phyloP scores from a whole-genome alignment of 2,329 filamentous ascomycete genomes.

The Fusarium drepaniforme region DNA sequence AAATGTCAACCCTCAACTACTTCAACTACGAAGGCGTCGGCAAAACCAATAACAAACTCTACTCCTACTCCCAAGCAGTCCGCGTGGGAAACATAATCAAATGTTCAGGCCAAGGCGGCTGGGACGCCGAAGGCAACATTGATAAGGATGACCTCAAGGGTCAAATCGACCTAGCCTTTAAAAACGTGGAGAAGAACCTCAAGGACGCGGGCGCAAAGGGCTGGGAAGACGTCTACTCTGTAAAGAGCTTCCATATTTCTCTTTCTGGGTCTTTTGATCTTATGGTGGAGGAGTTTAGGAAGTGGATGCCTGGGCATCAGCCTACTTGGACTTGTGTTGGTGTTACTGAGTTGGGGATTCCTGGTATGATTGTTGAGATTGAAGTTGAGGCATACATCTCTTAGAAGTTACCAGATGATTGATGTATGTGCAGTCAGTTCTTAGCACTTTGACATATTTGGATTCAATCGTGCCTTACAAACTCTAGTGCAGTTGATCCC shows the following conservation, averaged over 20 bases:
- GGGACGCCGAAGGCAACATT: conserved; percentile 36
- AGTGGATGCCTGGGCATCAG: conserved; percentile 64
- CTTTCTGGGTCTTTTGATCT: conserved; percentile 54
- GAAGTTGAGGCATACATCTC: conserved; percentile 61
- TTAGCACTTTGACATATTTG: neutral
- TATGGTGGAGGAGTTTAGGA: conserved; percentile 61
- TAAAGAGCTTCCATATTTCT: conserved; percentile 60
- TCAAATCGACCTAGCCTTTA: conserved; percentile 66
- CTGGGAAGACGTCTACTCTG: conserved; percentile 65
- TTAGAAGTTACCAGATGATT: neutral
- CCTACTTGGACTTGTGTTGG: conserved; percentile 68
- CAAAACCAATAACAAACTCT: conserved; percentile 37
- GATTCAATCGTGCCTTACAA: too few relatives aligned
- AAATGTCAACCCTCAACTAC: conserved; percentile 49
- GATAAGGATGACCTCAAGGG: conserved; percentile 53
- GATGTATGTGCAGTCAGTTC: neutral
- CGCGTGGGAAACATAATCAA: conserved; percentile 36
- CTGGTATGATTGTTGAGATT: conserved; percentile 69
- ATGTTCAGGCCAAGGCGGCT: conserved; percentile 41
- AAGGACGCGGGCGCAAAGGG: conserved; percentile 66
- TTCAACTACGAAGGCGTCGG: conserved; percentile 50
- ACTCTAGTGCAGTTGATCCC: neutral
- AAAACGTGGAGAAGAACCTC: conserved; percentile 66
- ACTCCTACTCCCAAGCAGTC: conserved; percentile 41
- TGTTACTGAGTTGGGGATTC: conserved; percentile 59